Conservation (phyloP, 23 red algal species). For the Gracilariopsis chorda region DNA sequence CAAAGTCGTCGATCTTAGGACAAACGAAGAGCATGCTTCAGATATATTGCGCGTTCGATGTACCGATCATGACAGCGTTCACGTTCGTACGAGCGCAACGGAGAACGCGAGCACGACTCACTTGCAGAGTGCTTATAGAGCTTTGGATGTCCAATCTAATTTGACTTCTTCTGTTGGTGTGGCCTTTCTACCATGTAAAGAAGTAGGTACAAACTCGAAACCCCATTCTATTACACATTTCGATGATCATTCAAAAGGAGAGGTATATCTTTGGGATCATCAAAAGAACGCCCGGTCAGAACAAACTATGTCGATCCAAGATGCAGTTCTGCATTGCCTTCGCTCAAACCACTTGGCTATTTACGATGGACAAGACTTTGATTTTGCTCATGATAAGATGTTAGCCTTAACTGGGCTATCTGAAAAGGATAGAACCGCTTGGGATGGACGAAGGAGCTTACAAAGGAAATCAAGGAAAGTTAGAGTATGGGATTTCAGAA, state of each 20-base stretch:
- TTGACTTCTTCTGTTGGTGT: neutral
- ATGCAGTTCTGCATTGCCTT: neutral
- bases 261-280: conserved; percentile 49
- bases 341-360: neutral
- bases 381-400: neutral
- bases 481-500: conserved; percentile 24
- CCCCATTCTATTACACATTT: neutral
- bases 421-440: neutral
- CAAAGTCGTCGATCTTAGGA: too few relatives aligned
- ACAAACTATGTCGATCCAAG: neutral
- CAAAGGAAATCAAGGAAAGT: neutral
- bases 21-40: too few relatives aligned
- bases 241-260: too few relatives aligned
- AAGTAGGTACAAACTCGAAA: neutral
- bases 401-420: neutral
- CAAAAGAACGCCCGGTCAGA: neutral
- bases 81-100: neutral
- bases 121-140: neutral
- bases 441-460: neutral
- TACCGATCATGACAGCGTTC: too few relatives aligned
- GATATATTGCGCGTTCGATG: too few relatives aligned
- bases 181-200: too few relatives aligned
- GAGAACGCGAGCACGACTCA: neutral
- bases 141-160: neutral
- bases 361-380: conserved; percentile 58